These are phyloP conservation scores for Amylocarpus encephaloides DNA, from an alignment of 2,329 filamentous ascomycete species.

Conservation along the genomic window DNA sequence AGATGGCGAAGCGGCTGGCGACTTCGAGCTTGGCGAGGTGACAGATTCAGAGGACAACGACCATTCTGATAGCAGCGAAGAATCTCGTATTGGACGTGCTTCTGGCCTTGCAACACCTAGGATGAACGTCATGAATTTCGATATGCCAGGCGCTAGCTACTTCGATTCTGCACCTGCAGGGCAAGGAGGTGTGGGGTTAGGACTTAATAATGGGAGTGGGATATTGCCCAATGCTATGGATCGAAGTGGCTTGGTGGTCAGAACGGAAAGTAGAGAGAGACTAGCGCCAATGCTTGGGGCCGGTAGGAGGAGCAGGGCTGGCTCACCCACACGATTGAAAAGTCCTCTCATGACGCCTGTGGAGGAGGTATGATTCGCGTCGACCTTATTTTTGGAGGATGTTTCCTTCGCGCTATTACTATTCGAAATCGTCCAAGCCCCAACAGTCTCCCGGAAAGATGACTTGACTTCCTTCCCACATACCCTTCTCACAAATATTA, in stretches of 20 bases:
- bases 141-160: slow-evolving; percentile 28
- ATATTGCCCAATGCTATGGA: slow-evolving; percentile 42
- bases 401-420: no score
- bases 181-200: slow-evolving; percentile 20
- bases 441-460: no score
- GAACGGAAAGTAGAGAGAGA: slow-evolving; percentile 82
- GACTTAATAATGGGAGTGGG: slow-evolving; percentile 18
- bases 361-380: slow-evolving; percentile 31
- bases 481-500: no score
- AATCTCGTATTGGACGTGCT: slow-evolving; percentile 49
- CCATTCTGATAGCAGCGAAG: slow-evolving; percentile 55
- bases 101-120: slow-evolving; percentile 66
- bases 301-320: slow-evolving; percentile 42
- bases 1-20: slow-evolving; percentile 60
- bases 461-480: no score
- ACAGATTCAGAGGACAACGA: slow-evolving; percentile 56
- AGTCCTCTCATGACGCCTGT: slow-evolving; percentile 49
- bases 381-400: no score
- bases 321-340: slow-evolving; percentile 46
- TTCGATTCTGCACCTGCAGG: slow-evolving; percentile 20
- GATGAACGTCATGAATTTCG: slow-evolving; percentile 46
- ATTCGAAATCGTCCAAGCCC: no score
- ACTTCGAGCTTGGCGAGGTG: slow-evolving; percentile 71
- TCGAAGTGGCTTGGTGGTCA: slow-evolving; percentile 66
- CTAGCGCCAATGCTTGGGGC: slow-evolving; percentile 53